Base-by-base conservation (phyloP, 495 filamentous ascomycete species). In the Bombardia bombarda region DNA sequence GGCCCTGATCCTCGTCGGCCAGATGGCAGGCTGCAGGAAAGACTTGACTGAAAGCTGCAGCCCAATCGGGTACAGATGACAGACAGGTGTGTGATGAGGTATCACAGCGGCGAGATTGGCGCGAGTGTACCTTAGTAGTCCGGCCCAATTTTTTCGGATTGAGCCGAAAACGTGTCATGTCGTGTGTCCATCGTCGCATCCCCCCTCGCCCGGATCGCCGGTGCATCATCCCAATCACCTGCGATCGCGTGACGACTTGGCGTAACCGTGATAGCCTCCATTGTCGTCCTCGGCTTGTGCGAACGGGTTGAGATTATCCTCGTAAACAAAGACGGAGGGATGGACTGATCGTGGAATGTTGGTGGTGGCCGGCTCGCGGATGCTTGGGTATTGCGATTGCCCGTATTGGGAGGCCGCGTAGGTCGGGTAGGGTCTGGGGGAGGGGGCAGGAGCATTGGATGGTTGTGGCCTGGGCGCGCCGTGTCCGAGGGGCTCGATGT, bases 401-500 rank as follows among this genome's bases (percentile, higher is more conserved):
- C 46, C 16, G 30, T 56, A 56, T 5, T 42, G 41, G 12, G 42
- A 8, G 19, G 38, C 32, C 16, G 50, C 41, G 8, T 52, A 50
- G 3, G 55, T 21, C 13, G 44, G 42, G 17, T 46, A 33, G 40
- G 54, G 48, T 9, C 31, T 43, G 21, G 51, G 36, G 13, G 57
- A 46, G 10, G 49, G 47, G 9, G 53, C 46, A 8, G 18, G 17
- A 9, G 22, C 20, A 17, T 38, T 36, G 6, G 53, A 28, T 7
- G 31, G 36, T 12, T 42, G 39, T 2, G 59, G 59, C 16, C 59
- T 39, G 3, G 57, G 56, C 12, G 56, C 51, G 35, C 43, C 40
- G 35, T 52, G 57, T 20, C 61, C 61, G 22, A 60, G 40, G 12
- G 58, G 56, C 47, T 65, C 63, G 20, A 65, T 53, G 52, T 63